Conservation (phyloP, 2,329 filamentous ascomycete species). For the Trichoderma polysporum region DNA sequence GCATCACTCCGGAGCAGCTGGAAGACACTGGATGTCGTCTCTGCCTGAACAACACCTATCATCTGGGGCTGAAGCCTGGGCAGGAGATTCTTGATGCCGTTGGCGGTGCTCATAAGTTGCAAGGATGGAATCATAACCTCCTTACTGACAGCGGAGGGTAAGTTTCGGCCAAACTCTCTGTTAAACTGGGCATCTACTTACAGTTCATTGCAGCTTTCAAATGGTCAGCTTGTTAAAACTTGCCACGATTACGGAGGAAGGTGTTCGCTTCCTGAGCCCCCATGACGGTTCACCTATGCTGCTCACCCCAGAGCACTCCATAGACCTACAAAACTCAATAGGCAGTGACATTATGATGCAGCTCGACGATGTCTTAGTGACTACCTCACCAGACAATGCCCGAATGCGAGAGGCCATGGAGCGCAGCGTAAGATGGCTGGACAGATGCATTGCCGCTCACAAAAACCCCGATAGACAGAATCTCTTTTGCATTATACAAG, state of each 20-base stretch:
- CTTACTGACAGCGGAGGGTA: slow-evolving; percentile 78
- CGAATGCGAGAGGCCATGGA: slow-evolving; percentile 96
- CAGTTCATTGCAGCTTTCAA: slow-evolving; percentile 70
- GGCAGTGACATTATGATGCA: slow-evolving; percentile 99
- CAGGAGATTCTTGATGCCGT: slow-evolving; percentile 83
- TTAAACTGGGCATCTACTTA: slow-evolving; percentile 16
- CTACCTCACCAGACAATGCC: slow-evolving; percentile 82
- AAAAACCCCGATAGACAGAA: slow-evolving; percentile 81
- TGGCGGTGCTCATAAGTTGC: slow-evolving; percentile 89
- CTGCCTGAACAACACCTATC: slow-evolving; percentile 98
- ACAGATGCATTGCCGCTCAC: slow-evolving; percentile 90
- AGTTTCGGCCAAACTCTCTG: slow-evolving; percentile 25
- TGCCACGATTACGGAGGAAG: slow-evolving; percentile 91
- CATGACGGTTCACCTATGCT: slow-evolving; percentile 96
- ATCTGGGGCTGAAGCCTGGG: slow-evolving; percentile 90
- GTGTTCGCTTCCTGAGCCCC: slow-evolving; percentile 91
- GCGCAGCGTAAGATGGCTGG: slow-evolving; percentile 90
- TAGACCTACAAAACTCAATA: slow-evolving; percentile 92
- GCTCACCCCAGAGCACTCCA: slow-evolving; percentile 95
- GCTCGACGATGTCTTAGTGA: slow-evolving; percentile 95
- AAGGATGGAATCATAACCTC: slow-evolving; percentile 94
- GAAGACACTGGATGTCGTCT: slow-evolving; percentile 85
- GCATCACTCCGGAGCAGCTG: slow-evolving; percentile 86
- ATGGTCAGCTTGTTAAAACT: slow-evolving; percentile 97
- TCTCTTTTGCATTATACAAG: slow-evolving; percentile 98